These are phyloP conservation scores for Coix lacrymajobi DNA, from an alignment of 176 grass and related monocot genomes.

Conservation along the genomic window DNA sequence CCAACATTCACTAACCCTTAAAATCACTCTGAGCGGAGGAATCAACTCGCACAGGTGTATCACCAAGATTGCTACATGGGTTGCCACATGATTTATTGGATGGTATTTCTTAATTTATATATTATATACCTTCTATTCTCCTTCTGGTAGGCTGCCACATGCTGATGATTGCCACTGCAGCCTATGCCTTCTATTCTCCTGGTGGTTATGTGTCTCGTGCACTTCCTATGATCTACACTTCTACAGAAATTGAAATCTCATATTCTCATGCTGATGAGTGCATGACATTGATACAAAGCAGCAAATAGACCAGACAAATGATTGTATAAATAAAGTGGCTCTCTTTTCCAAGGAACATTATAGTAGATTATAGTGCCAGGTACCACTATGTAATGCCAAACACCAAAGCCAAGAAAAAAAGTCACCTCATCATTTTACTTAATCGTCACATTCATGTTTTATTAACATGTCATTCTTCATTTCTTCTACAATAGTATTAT, in stretches of 20 bases:
- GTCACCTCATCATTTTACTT: slow-evolving; percentile 1
- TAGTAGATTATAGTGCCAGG: slow-evolving; percentile 17
- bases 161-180: too few species aligned
- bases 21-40: background rate
- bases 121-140: too few species aligned
- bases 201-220: background rate
- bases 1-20: background rate
- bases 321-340: slow-evolving; percentile 12
- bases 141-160: too few species aligned
- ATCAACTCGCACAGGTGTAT: background rate
- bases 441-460: background rate
- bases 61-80: background rate
- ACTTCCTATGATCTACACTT: background rate
- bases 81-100: background rate
- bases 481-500: background rate
- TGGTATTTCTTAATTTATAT: background rate
- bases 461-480: background rate
- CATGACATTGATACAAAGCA: background rate
- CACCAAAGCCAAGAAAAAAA: background rate
- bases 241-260: background rate
- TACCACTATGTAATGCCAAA: slow-evolving; percentile 13
- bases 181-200: background rate
- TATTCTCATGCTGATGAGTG: background rate
- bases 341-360: background rate
- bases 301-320: slow-evolving; percentile 1